These are phyloP conservation scores for Carex cristatella DNA, from an alignment of 176 grass and related monocot species.

Conservation along the genomic window DNA sequence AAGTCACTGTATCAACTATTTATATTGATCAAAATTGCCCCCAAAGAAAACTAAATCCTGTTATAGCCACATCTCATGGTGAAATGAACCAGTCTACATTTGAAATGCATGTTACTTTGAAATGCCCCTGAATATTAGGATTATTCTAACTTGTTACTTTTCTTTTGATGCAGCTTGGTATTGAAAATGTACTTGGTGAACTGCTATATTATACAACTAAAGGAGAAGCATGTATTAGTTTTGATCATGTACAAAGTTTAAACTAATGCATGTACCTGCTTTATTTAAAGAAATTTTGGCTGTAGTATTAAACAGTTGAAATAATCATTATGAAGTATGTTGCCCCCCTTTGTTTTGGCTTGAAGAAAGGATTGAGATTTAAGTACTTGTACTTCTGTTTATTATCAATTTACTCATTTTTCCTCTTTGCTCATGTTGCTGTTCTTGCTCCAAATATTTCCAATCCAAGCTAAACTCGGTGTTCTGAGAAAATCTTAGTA, in stretches of 20 bases:
- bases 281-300: constrained; percentile 10
- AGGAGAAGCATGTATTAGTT: constrained; percentile 13
- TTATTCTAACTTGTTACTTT: background rate
- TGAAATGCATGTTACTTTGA: too few relatives aligned
- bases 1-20: background rate
- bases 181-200: background rate
- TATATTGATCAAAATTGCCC: background rate
- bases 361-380: background rate
- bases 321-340: background rate
- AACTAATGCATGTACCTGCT: constrained; percentile 5
- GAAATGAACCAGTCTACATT: too few relatives aligned
- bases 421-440: background rate
- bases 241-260: constrained; percentile 5
- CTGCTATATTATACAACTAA: background rate
- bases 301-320: background rate
- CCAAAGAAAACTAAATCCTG: background rate
- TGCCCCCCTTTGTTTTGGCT: background rate
- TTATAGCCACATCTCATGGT: background rate
- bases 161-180: background rate
- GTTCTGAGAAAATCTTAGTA: background rate
- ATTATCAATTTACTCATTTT: background rate
- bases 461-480: background rate
- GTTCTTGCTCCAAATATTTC: background rate
- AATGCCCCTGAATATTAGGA: background rate
- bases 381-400: background rate